These are phyloP conservation scores for Glebionis coronaria DNA, from an alignment of 129 eudicot genomes.

Conservation along the genomic window DNA sequence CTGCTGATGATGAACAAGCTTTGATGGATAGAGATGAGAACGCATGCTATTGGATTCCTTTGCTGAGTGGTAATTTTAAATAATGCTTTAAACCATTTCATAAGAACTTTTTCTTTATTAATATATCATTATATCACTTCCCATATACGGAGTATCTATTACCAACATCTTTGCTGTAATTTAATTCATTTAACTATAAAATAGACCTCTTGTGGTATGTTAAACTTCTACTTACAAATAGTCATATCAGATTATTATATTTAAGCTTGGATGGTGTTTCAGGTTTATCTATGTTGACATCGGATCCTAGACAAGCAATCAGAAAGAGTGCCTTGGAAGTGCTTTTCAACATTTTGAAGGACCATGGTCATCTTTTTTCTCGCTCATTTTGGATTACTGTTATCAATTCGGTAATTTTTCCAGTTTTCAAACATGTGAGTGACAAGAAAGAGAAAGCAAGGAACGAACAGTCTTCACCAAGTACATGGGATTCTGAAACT, in stretches of 20 bases:
- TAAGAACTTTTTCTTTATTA: slow-evolving; percentile 4
- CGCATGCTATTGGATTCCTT: slow-evolving; percentile 78
- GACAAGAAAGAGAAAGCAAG: slow-evolving; percentile 42
- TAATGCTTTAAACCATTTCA: slow-evolving; percentile 13
- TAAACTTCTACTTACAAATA: neutral
- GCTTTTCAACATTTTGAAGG: slow-evolving; percentile 91
- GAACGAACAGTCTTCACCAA: slow-evolving; percentile 35
- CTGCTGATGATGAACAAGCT: slow-evolving; percentile 43
- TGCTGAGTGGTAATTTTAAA: slow-evolving; percentile 66
- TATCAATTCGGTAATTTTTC: slow-evolving; percentile 59
- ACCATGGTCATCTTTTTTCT: slow-evolving; percentile 90
- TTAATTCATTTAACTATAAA: slow-evolving; percentile 6
- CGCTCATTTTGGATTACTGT: slow-evolving; percentile 72
- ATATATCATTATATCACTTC: too few relatives aligned
- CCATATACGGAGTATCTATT: neutral
- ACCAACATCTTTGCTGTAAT: slow-evolving; percentile 9
- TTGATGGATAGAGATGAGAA: slow-evolving; percentile 54
- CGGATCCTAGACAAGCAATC: slow-evolving; percentile 92
- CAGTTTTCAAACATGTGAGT: slow-evolving; percentile 49
- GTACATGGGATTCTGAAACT: slow-evolving; percentile 87
- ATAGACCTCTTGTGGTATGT: slow-evolving; percentile 13
- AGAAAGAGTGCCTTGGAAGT: slow-evolving; percentile 91
- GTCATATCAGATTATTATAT: neutral
- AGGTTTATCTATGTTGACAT: slow-evolving; percentile 84
- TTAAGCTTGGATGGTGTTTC: slow-evolving; percentile 19